Evolutionary conservation across 257 asterid genomes (phyloP), one percentile per base, ranked within the genome.

Genomic region (Rubia yunnanensis): DNA sequence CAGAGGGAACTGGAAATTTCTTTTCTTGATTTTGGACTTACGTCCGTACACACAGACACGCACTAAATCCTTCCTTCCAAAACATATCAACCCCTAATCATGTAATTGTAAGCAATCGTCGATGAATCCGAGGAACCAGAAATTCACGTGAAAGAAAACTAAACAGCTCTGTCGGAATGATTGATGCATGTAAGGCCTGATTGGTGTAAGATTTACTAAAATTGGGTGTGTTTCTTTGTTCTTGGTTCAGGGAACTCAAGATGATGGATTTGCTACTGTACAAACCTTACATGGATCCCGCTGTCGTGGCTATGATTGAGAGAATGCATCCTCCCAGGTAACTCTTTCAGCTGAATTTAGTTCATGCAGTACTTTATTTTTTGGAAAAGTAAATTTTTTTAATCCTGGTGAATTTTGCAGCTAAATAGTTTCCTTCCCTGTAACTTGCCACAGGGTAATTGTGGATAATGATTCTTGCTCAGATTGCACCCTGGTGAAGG

Each of bases 261-360:
- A 31, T 13, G 31, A 84, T 90, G 97, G 97, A 88, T 62, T 66
- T 84, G n/a, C n/a, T n/a, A 46, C 61, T 82, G 53, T 86, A 88
- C 71, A 81, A 61, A 63, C 96, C 92, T 5, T 84, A 80, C 75
- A 65, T 80, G 60, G 85, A 89, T 80, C 88, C 89, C 20, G 85
- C 83, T 44, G 68, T 84, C 53, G 83, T 80, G 74, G 68, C 71
- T 14, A 86, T 92, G 50, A 80, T 87, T 11, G 97, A 87, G 60
- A 80, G 84, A 76, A 78, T 89, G 49, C 83, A 92, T 61, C 97
- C 98, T 46, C 98, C 98, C 22, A 92, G 98, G 98, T 92, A 39
- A 0, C 10, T 61, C 36, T 32, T 7, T 57, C 23, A 41, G 34
- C 67, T 53, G n/a, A 23, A 8, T 57, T 17, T 13, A 15, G n/a